Conservation (phyloP, 2,329 filamentous ascomycete species). For the Grosmannia huntii region DNA sequence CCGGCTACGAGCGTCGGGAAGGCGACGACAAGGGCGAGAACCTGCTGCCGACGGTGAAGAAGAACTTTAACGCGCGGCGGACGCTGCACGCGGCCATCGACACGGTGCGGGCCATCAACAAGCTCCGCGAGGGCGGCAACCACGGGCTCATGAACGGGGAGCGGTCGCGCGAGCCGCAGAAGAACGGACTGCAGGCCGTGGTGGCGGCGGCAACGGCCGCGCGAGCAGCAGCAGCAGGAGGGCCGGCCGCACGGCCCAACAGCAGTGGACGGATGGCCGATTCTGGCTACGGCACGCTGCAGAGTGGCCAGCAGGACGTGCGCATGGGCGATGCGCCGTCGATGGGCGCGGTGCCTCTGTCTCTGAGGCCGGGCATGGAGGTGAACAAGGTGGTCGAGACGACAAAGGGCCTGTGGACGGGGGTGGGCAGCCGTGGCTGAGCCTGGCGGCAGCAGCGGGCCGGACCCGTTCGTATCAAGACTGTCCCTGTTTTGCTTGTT, state of each 20-base stretch:
- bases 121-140: slow-evolving; percentile 43
- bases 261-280: slow-evolving; percentile 27
- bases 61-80: slow-evolving; percentile 60
- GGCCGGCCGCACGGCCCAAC: neutral
- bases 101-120: slow-evolving; percentile 59
- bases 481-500: too few species aligned
- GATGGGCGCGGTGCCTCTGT: slow-evolving; percentile 24
- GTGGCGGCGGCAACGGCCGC: neutral
- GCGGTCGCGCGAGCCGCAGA: slow-evolving; percentile 34
- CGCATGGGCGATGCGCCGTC: slow-evolving; percentile 33
- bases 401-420: slow-evolving; percentile 49
- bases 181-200: neutral
- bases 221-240: neutral
- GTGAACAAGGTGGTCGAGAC: slow-evolving; percentile 49
- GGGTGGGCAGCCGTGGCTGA: slow-evolving; percentile 15
- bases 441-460: neutral
- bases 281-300: slow-evolving; percentile 36
- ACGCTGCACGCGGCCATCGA: slow-evolving; percentile 60
- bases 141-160: slow-evolving; percentile 49
- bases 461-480: neutral
- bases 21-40: slow-evolving; percentile 40
- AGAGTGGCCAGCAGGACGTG: slow-evolving; percentile 25
- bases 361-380: slow-evolving; percentile 40
- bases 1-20: slow-evolving; percentile 29
- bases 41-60: slow-evolving; percentile 55